These are phyloP conservation scores for Albizia julibrissin DNA, from an alignment of 306 rosid species.

Conservation along the genomic window DNA sequence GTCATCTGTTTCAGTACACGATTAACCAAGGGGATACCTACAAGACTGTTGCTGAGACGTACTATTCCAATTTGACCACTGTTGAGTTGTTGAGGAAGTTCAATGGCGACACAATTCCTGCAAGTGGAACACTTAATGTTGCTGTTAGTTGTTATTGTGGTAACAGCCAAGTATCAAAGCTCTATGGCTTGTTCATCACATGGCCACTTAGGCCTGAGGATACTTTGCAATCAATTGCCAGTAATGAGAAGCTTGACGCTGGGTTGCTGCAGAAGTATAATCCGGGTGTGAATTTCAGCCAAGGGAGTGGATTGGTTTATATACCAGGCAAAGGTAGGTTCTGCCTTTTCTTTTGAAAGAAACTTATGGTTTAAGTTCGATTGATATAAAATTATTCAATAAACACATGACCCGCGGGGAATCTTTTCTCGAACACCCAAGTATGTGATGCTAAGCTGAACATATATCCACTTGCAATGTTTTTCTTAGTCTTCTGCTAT, in stretches of 20 bases:
- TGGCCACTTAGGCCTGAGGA: slow-evolving; percentile 15
- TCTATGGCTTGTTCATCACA: slow-evolving; percentile 7
- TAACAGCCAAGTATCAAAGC: neutral
- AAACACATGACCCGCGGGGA: neutral
- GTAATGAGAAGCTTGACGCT: neutral
- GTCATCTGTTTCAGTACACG: neutral
- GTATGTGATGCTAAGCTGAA: neutral
- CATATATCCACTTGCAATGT: neutral
- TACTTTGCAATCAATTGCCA: neutral
- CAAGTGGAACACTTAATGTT: slow-evolving; percentile 1
- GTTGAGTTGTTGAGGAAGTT: neutral
- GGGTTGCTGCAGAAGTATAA: slow-evolving; percentile 47
- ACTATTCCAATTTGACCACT: slow-evolving; percentile 2
- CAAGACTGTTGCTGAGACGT: neutral
- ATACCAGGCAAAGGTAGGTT: slow-evolving; percentile 37
- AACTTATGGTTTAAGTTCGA: neutral
- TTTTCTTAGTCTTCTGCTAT: neutral
- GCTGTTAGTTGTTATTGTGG: slow-evolving; percentile 3
- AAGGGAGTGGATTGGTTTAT: slow-evolving; percentile 42
- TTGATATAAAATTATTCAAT: neutral
- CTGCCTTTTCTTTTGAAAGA: neutral
- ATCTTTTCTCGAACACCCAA: neutral
- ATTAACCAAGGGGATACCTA: slow-evolving; percentile 2
- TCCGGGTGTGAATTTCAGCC: slow-evolving; percentile 44
- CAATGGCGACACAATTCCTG: neutral